A percentile compares a stretch with the other conserved stretches of the same genome.
phyloP scores from a whole-genome alignment of 768 basidiomycete species.

The Phanerochaete sordida region DNA sequence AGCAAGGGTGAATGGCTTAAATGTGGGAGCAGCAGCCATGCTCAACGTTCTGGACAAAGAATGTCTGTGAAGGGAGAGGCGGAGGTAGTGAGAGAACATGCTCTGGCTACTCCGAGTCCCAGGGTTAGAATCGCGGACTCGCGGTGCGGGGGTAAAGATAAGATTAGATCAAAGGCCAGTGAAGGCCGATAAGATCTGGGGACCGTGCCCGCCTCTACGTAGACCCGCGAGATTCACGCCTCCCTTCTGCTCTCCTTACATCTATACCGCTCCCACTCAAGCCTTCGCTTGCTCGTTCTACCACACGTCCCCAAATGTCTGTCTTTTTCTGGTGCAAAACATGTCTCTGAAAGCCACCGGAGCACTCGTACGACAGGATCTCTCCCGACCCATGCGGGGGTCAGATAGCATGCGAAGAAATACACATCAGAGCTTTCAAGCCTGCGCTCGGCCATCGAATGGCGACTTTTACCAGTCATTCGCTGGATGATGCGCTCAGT shows the following conservation, averaged over 20 bases:
- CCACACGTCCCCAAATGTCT: too few relatives aligned
- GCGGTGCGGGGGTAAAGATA: background rate
- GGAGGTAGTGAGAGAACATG: conserved; percentile 4
- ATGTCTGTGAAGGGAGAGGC: background rate
- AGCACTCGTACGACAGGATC: too few relatives aligned
- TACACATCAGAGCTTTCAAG: too few relatives aligned
- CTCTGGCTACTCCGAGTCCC: background rate
- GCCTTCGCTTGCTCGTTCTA: background rate
- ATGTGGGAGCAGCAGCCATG: conserved; percentile 28
- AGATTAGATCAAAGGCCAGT: background rate
- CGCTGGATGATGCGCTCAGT: background rate
- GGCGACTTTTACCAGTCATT: too few relatives aligned
- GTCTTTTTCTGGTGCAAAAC: too few relatives aligned
- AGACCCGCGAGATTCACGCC: background rate
- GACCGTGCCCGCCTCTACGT: background rate
- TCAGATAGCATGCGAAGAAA: too few relatives aligned
- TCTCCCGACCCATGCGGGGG: too few relatives aligned
- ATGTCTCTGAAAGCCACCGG: too few relatives aligned
- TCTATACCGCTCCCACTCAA: too few relatives aligned
- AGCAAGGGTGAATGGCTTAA: conserved; percentile 81
- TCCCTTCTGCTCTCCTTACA: too few relatives aligned
- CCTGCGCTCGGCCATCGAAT: too few relatives aligned
- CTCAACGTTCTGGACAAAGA: conserved; percentile 4
- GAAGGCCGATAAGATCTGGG: background rate
- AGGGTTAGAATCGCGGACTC: background rate